phyloP scores from a whole-genome alignment of 306 rosid species.

The Lotus japonicus region DNA sequence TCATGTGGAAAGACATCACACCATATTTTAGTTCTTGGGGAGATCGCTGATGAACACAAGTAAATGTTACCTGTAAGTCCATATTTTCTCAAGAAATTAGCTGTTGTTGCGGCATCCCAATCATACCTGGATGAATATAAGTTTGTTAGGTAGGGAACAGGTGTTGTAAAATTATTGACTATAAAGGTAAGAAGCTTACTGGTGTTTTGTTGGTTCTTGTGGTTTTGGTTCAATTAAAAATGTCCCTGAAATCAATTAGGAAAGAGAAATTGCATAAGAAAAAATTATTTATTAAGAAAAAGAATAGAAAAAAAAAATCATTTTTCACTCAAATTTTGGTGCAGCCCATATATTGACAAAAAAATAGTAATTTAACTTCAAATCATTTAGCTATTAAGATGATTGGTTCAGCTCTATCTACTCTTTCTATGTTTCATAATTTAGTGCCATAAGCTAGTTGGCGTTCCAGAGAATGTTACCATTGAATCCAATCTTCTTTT shows the following conservation, averaged over 20 bases:
- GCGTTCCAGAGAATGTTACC: conserved; percentile 37
- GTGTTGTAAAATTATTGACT: background rate
- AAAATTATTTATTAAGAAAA: background rate
- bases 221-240: conserved; percentile 93
- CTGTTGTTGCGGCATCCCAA: conserved; percentile 98
- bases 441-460: conserved; percentile 7
- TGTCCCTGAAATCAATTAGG: conserved; percentile 52
- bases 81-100: conserved; percentile 79
- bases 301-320: background rate
- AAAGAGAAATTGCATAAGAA: background rate
- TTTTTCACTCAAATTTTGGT: background rate
- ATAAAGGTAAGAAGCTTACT: conserved; percentile 39
- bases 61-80: conserved; percentile 57
- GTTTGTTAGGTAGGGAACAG: background rate
- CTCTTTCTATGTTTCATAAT: background rate
- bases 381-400: background rate
- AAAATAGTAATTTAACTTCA: background rate
- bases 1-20: background rate
- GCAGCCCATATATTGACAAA: background rate
- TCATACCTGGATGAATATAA: conserved; percentile 63
- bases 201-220: conserved; percentile 97
- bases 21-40: background rate
- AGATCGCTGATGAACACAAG: conserved; percentile 4
- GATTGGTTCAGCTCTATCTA: background rate
- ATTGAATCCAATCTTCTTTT: conserved; percentile 92